Evolutionary conservation across 148 eudicot genomes (phyloP), one percentile per base, ranked within the genome.

Genomic region (Heliamphora exappendiculata): DNA sequence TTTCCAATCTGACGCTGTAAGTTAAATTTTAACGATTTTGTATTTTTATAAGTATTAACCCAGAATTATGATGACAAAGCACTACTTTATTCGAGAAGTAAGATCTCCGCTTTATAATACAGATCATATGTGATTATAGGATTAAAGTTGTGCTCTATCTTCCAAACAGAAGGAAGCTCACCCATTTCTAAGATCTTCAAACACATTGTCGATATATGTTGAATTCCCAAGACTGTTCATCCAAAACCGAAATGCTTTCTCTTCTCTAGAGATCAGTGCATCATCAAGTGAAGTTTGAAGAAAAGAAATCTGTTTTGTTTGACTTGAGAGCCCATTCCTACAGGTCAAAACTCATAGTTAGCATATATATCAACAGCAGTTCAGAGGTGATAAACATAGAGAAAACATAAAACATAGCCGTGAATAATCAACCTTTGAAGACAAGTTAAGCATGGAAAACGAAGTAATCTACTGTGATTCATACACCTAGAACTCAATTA

Each of bases 171-270:
- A 76, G 62, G 65, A 67, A 50, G 84, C 88, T 88, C 75, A 96
- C 99, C 99, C 99, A 63, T 96, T 89, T 86, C 99, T 93, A 72
- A 96, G 87, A 79, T 96, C 99, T 88, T 93, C 99, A 84, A 96
- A 96, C 55, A 96, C 93, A 75, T 91, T 96, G 84, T 96, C 88
- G 29, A 96, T 87, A 74, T 88, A 90, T 51, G 85, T 79, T 65
- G 98, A 90, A 87, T 89, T 87, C 39, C 93, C 99, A 63, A 96
- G 87, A 86, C 95, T 96, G 74, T 93, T 93, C 75, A 96, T 80
- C 99, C 99, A 96, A 82, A 96, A 91, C 50, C 99, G 93, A 67
- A 93, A 96, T 33, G 90, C 87, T 71, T 86, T 88, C 86, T 96
- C 99, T 83, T 96, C 99, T 81, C 99, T 86, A 45, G 98, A 91